Conservation (phyloP, 345 rosid species). For the Boechera retrofracta region DNA sequence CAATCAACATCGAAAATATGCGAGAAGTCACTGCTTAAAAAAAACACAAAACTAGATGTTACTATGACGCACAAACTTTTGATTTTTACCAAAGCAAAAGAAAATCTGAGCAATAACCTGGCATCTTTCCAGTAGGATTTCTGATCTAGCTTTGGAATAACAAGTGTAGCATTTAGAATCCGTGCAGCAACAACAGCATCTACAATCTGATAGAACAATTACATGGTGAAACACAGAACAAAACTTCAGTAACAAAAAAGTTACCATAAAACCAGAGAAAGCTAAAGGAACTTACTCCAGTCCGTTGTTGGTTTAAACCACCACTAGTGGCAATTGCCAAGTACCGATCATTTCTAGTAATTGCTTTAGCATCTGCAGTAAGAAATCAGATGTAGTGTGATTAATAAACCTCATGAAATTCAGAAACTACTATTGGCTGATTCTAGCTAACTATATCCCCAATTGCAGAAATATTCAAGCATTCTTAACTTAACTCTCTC, state of each 20-base stretch:
- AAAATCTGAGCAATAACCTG: slow-evolving; percentile 55
- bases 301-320: slow-evolving; percentile 94
- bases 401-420: background rate
- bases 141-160: slow-evolving; percentile 92
- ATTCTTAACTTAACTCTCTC: background rate
- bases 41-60: background rate
- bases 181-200: slow-evolving; percentile 99
- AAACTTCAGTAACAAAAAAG: background rate
- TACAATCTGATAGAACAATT: slow-evolving; percentile 63
- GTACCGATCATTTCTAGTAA: slow-evolving; percentile 65
- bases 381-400: slow-evolving; percentile 9
- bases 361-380: slow-evolving; percentile 60
- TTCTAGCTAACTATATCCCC: slow-evolving; percentile 8
- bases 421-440: slow-evolving; percentile 4
- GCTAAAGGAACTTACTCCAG: slow-evolving; percentile 66
- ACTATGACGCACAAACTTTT: background rate
- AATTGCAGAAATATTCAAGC: slow-evolving; percentile 6
- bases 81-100: background rate
- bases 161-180: slow-evolving; percentile 93
- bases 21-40: slow-evolving; percentile 71
- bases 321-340: slow-evolving; percentile 85
- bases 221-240: slow-evolving; percentile 1
- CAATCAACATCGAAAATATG: slow-evolving; percentile 83
- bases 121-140: slow-evolving; percentile 98
- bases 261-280: background rate